A percentile compares a stretch with the other conserved stretches of the same genome.
Evolutionary conservation across 768 basidiomycete genomes (phyloP).

Genomic region (Tylopilus plumbeoviolaceoides): DNA sequence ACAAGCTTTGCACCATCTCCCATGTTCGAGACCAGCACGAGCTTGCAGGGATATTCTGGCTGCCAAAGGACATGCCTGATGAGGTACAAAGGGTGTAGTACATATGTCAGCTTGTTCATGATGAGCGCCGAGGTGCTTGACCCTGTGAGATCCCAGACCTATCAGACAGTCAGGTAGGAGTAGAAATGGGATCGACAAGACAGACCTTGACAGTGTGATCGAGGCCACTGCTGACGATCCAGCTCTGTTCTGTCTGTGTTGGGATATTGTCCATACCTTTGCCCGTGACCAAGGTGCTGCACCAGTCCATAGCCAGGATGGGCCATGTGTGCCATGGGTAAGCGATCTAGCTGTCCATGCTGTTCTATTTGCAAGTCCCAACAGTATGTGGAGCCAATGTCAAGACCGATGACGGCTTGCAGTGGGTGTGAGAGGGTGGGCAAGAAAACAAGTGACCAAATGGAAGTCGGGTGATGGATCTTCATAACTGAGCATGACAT

Average conservation of each 20-base stretch:
- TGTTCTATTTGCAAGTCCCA: conserved; percentile 82
- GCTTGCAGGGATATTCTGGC: conserved; percentile 69
- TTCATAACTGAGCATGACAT: conserved; percentile 64
- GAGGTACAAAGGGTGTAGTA: conserved; percentile 69
- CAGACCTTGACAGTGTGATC: conserved; percentile 75
- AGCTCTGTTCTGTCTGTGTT: conserved; percentile 40
- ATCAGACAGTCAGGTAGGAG: conserved; percentile 1
- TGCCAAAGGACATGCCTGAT: conserved; percentile 75
- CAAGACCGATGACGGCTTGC: too few relatives aligned
- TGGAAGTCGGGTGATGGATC: conserved; percentile 64
- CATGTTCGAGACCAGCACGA: conserved; percentile 67
- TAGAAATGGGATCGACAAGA: background rate
- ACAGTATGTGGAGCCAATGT: conserved; percentile 64
- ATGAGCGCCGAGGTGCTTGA: conserved; percentile 45
- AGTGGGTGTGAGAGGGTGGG: conserved; percentile 58
- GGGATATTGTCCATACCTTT: conserved; percentile 13
- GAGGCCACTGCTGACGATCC: conserved; percentile 76
- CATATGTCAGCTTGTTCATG: conserved; percentile 61
- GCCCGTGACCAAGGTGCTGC: conserved; percentile 29
- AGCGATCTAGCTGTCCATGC: conserved; percentile 64
- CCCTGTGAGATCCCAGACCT: conserved; percentile 68
- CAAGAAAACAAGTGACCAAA: conserved; percentile 68
- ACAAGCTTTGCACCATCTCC: conserved; percentile 30
- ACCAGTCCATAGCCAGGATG: conserved; percentile 75
- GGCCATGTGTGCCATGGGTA: conserved; percentile 74